phyloP scores from a whole-genome alignment of 768 basidiomycete genomes.

The Cystofilobasidium macerans region DNA sequence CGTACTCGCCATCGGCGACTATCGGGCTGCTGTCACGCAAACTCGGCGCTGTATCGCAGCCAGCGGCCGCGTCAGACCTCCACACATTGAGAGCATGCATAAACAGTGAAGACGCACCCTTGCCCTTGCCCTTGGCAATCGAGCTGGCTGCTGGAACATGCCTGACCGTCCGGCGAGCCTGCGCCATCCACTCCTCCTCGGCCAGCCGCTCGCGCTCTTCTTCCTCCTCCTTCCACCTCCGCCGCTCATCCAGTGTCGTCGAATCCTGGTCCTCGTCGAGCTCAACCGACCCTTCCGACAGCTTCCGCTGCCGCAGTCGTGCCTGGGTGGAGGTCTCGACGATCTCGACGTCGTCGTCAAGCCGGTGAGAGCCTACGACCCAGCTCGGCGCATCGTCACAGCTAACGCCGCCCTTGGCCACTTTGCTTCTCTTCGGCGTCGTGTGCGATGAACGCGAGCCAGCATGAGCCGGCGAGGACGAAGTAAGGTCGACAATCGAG shows the following conservation, averaged over 20 bases:
- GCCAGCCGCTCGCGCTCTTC: not conserved
- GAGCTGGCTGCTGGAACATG: not conserved
- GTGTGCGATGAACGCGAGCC: not conserved
- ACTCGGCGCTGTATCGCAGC: not conserved
- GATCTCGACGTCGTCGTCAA: slow-evolving; percentile 1
- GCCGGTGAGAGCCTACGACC: not conserved
- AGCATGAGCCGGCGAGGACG: not conserved
- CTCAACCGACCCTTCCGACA: no score
- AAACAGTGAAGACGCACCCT: not conserved
- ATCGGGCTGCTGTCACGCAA: not conserved
- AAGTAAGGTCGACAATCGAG: not conserved
- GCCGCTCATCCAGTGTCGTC: not conserved
- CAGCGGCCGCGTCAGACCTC: not conserved
- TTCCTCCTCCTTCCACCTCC: not conserved
- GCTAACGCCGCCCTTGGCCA: not conserved
- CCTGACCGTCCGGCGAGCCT: not conserved
- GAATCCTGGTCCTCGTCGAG: not conserved
- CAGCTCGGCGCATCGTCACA: not conserved
- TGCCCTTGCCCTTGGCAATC: not conserved
- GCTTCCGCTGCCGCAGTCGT: not conserved
- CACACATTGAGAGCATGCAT: not conserved
- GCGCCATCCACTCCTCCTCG: not conserved
- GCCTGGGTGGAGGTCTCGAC: slow-evolving; percentile 1
- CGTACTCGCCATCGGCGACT: not conserved
- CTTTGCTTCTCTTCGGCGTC: not conserved